These are phyloP conservation scores for Skeletonema marinoi DNA, from an alignment of 108 stramenopile genomes.

Conservation along the genomic window DNA sequence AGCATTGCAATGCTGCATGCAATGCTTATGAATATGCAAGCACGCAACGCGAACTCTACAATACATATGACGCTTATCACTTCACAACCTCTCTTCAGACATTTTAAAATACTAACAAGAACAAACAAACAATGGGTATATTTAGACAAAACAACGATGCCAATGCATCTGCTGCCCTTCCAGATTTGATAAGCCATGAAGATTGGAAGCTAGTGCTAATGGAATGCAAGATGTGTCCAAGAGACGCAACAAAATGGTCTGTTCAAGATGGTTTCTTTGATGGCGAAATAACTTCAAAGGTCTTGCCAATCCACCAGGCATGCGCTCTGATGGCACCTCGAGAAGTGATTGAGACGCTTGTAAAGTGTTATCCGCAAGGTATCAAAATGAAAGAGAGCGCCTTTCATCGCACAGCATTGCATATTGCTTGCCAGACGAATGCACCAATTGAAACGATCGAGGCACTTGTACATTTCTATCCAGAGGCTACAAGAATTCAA, in stretches of 20 bases:
- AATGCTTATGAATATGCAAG: too few species aligned
- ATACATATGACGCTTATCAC: not conserved
- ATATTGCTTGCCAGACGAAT: conserved; percentile 78
- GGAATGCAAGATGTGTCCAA: conserved; percentile 15
- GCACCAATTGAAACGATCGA: conserved; percentile 57
- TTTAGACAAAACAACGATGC: not conserved
- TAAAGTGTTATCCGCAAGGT: conserved; percentile 54
- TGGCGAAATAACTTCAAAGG: conserved; percentile 59
- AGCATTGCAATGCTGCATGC: too few species aligned
- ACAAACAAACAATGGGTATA: not conserved
- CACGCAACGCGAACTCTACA: not conserved
- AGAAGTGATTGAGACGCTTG: conserved; percentile 55
- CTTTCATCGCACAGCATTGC: conserved; percentile 68
- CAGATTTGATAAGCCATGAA: conserved; percentile 31
- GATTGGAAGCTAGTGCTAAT: conserved; percentile 34
- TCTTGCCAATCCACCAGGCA: conserved; percentile 74
- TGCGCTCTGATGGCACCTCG: conserved; percentile 30
- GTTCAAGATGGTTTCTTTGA: conserved; percentile 61
- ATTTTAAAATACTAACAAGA: not conserved
- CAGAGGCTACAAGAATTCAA: conserved; percentile 54
- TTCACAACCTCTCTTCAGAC: too few species aligned
- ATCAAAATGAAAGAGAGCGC: conserved; percentile 56
- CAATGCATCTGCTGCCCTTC: conserved; percentile 5
- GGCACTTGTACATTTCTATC: conserved; percentile 49
- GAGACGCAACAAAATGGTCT: conserved; percentile 14